Evolutionary conservation across 2,329 filamentous ascomycete genomes (phyloP).

Genomic region (Colletotrichum sp.): DNA sequence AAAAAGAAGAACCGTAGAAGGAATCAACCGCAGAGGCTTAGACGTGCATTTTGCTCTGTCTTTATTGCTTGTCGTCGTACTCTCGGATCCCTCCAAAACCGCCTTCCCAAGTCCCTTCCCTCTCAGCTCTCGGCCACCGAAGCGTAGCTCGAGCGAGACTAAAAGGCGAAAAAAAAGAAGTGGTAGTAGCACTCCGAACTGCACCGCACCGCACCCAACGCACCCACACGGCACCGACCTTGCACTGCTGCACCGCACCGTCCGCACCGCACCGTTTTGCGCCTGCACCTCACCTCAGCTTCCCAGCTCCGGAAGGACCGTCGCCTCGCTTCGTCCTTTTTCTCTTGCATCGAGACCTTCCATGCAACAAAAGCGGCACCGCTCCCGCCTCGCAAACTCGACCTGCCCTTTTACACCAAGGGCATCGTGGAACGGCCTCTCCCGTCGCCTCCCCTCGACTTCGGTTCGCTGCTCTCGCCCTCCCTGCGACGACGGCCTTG

Average conservation of each 20-base stretch:
- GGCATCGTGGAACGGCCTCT: slow-evolving; percentile 15
- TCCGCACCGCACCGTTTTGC: slow-evolving; percentile 3
- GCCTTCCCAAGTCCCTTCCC: neutral
- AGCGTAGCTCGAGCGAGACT: slow-evolving; percentile 20
- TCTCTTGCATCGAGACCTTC: neutral
- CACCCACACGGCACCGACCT: slow-evolving; percentile 4
- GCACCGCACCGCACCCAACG: slow-evolving; percentile 3
- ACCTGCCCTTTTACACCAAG: neutral
- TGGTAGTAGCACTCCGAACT: slow-evolving; percentile 14
- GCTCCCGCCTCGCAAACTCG: neutral
- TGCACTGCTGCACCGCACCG: slow-evolving; percentile 12
- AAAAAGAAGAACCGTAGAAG: neutral
- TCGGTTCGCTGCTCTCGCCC: neutral
- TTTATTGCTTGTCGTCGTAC: neutral
- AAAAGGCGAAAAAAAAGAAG: neutral
- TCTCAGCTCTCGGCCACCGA: slow-evolving; percentile 15
- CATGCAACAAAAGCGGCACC: slow-evolving; percentile 18
- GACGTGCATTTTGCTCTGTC: neutral
- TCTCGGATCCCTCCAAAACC: slow-evolving; percentile 13
- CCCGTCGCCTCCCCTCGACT: neutral
- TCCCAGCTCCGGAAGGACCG: neutral
- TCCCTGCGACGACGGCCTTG: neutral
- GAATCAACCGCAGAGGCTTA: neutral
- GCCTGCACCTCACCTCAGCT: neutral
- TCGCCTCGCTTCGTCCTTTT: neutral